Percentiles rank a stretch among this genome's conserved stretches.
Evolutionary conservation across 2,329 filamentous ascomycete genomes (phyloP).

Genomic region (Zymoseptoria crescenta): DNA sequence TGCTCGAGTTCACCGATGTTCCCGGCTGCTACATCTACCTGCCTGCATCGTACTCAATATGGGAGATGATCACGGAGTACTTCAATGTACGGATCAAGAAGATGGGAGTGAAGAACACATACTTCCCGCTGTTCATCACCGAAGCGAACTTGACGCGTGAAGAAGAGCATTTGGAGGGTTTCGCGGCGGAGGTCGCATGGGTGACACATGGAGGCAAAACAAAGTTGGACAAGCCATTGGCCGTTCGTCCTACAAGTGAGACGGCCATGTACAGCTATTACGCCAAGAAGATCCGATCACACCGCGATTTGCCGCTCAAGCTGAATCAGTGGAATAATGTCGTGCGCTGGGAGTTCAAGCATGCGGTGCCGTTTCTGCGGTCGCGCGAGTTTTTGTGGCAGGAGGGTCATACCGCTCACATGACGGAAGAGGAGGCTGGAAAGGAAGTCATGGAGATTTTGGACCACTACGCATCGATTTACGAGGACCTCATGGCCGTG

Average conservation of each 20-base stretch:
- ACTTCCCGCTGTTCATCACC: constrained; percentile 93
- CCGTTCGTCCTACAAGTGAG: constrained; percentile 61
- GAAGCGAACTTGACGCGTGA: constrained; percentile 77
- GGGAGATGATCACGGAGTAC: constrained; percentile 56
- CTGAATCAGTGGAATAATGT: constrained; percentile 98
- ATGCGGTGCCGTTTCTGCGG: constrained; percentile 74
- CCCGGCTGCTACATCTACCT: constrained; percentile 94
- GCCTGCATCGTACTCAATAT: constrained; percentile 59
- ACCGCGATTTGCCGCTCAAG: constrained; percentile 86
- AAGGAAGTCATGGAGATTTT: constrained; percentile 89
- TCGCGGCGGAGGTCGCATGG: constrained; percentile 87
- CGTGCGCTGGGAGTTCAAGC: constrained; percentile 95
- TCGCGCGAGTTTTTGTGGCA: constrained; percentile 98
- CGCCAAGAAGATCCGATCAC: constrained; percentile 91
- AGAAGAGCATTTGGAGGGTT: constrained; percentile 98
- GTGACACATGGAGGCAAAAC: constrained; percentile 86
- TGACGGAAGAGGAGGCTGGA: constrained; percentile 73
- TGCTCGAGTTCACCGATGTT: constrained; percentile 98
- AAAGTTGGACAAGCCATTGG: constrained; percentile 74
- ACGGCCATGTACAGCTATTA: constrained; percentile 95
- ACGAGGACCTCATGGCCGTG: constrained; percentile 87
- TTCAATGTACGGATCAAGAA: constrained; percentile 68
- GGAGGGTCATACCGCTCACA: constrained; percentile 87
- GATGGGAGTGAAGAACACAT: constrained; percentile 89
- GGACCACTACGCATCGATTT: constrained; percentile 84